Conservation (phyloP, 192 early-diverging fungal species). For the Podila clonocystis region DNA sequence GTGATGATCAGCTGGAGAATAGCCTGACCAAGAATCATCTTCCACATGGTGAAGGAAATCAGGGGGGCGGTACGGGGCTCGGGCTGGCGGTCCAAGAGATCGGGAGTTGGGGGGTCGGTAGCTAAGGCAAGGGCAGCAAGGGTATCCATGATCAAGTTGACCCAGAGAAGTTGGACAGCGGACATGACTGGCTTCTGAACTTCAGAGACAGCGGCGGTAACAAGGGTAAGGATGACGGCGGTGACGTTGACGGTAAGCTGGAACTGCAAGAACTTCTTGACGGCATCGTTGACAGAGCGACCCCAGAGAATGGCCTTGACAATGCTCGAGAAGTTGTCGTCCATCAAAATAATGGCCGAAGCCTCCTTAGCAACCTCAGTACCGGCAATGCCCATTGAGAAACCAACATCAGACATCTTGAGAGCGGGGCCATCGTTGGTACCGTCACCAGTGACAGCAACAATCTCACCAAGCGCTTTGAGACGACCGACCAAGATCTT, state of each 20-base stretch:
- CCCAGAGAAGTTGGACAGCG: slow-evolving; percentile 96
- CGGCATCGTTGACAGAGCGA: slow-evolving; percentile 93
- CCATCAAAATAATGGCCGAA: slow-evolving; percentile 93
- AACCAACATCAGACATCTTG: slow-evolving; percentile 94
- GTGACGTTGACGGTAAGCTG: slow-evolving; percentile 97
- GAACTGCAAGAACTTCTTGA: slow-evolving; percentile 98
- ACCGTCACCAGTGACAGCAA: slow-evolving; percentile 98
- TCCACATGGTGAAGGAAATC: slow-evolving; percentile 94
- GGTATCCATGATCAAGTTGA: slow-evolving; percentile 99
- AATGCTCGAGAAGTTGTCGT: slow-evolving; percentile 97
- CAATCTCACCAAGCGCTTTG: slow-evolving; percentile 91
- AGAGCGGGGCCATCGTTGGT: slow-evolving; percentile 97
- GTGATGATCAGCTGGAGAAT: slow-evolving; percentile 87
- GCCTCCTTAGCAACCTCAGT: slow-evolving; percentile 99
- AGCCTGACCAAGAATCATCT: slow-evolving; percentile 91
- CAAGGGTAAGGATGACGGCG: slow-evolving; percentile 81
- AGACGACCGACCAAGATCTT: slow-evolving; percentile 92
- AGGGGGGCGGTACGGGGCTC: slow-evolving; percentile 81
- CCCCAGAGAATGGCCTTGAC: slow-evolving; percentile 98
- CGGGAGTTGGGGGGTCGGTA: slow-evolving; percentile 88
- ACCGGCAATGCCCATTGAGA: slow-evolving; percentile 98
- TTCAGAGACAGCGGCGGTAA: slow-evolving; percentile 70
- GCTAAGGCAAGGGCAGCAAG: slow-evolving; percentile 96
- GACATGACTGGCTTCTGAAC: slow-evolving; percentile 83
- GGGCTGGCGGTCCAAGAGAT: slow-evolving; percentile 88